A percentile compares a stretch with the other conserved stretches of the same genome.
phyloP scores from a whole-genome alignment of 441 rosid genomes.

The Mallotus japonicus region DNA sequence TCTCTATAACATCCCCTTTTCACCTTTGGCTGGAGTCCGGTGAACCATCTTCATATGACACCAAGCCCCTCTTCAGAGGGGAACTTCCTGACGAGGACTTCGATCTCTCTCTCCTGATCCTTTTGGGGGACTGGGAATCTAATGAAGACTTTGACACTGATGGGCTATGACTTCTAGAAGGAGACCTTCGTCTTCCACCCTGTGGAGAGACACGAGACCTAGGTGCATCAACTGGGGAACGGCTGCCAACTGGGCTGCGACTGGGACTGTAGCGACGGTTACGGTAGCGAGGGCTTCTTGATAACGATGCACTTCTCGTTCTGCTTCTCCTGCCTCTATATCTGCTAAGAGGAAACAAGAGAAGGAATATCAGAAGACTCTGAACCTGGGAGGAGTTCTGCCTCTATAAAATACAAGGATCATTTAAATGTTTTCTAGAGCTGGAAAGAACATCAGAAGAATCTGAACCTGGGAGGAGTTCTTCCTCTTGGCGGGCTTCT shows the following conservation, averaged over 20 bases:
- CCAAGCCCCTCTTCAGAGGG: conserved; percentile 54
- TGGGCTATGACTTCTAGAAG: conserved; percentile 48
- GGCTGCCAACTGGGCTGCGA: conserved; percentile 61
- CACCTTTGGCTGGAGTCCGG: conserved; percentile 45
- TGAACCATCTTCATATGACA: conserved; percentile 74
- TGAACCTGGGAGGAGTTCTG: no score
- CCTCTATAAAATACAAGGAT: neutral
- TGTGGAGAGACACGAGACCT: conserved; percentile 43
- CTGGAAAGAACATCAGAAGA: neutral
- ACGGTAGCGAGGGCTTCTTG: conserved; percentile 59
- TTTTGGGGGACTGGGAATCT: conserved; percentile 61
- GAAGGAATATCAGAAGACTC: no score
- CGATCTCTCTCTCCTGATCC: conserved; percentile 49
- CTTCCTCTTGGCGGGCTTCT: conserved; percentile 84
- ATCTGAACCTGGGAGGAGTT: conserved; percentile 74
- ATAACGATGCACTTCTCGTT: conserved; percentile 55
- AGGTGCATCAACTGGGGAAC: conserved; percentile 49
- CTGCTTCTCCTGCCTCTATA: conserved; percentile 70
- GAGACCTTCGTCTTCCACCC: conserved; percentile 46
- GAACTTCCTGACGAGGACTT: conserved; percentile 69
- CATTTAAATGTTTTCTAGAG: neutral
- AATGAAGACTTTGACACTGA: conserved; percentile 57
- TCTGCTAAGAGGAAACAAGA: conserved; percentile 34
- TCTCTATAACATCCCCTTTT: conserved; percentile 3
- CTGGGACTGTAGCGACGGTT: conserved; percentile 51